Conservation (phyloP, 140 eudicot genomes). For the Bidens hawaiensis region DNA sequence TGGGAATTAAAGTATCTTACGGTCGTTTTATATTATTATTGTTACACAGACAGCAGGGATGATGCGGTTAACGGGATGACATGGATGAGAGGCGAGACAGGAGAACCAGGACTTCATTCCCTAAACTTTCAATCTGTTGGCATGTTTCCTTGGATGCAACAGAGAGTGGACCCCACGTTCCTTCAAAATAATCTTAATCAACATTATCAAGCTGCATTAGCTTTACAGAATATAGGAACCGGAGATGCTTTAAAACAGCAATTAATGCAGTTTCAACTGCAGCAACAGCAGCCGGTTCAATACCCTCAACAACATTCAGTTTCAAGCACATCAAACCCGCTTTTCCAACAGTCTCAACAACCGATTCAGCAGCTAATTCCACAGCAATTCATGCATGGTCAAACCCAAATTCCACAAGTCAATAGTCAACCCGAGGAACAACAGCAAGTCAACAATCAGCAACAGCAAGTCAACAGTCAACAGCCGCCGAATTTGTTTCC, state of each 20-base stretch:
- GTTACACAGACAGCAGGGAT: slow-evolving; percentile 52
- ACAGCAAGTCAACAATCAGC: slow-evolving; percentile 26
- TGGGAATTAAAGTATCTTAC: background rate
- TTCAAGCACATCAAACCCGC: slow-evolving; percentile 43
- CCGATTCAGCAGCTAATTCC: slow-evolving; percentile 48
- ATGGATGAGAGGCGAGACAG: slow-evolving; percentile 83
- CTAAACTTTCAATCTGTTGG: slow-evolving; percentile 66
- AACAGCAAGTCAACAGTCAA: slow-evolving; percentile 36
- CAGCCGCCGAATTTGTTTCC: slow-evolving; percentile 41
- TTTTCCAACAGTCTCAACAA: slow-evolving; percentile 58
- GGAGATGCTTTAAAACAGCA: slow-evolving; percentile 68
- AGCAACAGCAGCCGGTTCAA: slow-evolving; percentile 61
- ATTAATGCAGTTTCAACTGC: slow-evolving; percentile 72
- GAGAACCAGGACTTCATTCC: slow-evolving; percentile 66
- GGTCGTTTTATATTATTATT: background rate
- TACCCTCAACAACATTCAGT: slow-evolving; percentile 60
- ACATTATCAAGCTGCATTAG: slow-evolving; percentile 88
- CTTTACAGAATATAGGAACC: slow-evolving; percentile 59
- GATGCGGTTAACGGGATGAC: slow-evolving; percentile 72
- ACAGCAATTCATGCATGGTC: slow-evolving; percentile 58
- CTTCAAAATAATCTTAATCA: slow-evolving; percentile 61
- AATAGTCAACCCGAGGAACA: slow-evolving; percentile 54
- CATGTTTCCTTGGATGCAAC: slow-evolving; percentile 94
- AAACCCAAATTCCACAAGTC: slow-evolving; percentile 53
- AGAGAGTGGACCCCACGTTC: slow-evolving; percentile 62